Evolutionary conservation across 352 stramenopile species (phyloP).

Genomic region (Elongisporangium undulatum): DNA sequence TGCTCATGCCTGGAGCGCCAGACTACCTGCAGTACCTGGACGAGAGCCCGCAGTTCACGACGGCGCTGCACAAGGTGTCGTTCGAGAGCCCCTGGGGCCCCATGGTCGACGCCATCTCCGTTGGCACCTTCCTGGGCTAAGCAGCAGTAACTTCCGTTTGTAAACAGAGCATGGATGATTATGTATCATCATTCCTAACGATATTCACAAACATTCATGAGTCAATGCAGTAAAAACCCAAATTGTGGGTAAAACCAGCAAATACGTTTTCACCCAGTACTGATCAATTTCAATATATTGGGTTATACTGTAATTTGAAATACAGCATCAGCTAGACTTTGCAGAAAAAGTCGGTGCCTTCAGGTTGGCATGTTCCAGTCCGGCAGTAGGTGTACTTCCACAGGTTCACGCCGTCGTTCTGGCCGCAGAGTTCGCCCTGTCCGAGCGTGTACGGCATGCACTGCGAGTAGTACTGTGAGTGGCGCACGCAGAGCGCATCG

Average conservation of each 20-base stretch:
- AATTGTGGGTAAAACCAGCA: too few species aligned
- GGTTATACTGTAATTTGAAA: too few species aligned
- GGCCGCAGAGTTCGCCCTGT: conserved; percentile 20
- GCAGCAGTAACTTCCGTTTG: not conserved
- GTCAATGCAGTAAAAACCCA: too few species aligned
- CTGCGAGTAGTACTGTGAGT: conserved; percentile 29
- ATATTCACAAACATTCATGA: too few species aligned
- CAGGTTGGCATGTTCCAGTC: conserved; percentile 5
- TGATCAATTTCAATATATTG: too few species aligned
- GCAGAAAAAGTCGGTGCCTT: conserved; percentile 10
- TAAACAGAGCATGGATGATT: too few species aligned
- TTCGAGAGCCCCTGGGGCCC: not conserved
- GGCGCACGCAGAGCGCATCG: conserved; percentile 12
- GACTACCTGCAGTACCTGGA: conserved; percentile 34
- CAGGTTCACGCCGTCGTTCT: conserved; percentile 27
- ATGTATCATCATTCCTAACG: too few species aligned
- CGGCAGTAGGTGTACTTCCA: conserved; percentile 17
- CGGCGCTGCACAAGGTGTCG: conserved; percentile 15
- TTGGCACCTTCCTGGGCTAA: conserved; percentile 9
- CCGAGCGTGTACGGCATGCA: conserved; percentile 19
- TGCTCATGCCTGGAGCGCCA: conserved; percentile 32
- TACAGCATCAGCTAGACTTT: not conserved
- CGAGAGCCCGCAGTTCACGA: conserved; percentile 9
- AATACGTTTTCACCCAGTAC: too few species aligned
- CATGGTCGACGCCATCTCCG: conserved; percentile 11